Percentiles rank a stretch among this genome's conserved stretches.
Evolutionary conservation across 495 filamentous ascomycete genomes (phyloP).

Genomic region (Opeltia flavorubescens): DNA sequence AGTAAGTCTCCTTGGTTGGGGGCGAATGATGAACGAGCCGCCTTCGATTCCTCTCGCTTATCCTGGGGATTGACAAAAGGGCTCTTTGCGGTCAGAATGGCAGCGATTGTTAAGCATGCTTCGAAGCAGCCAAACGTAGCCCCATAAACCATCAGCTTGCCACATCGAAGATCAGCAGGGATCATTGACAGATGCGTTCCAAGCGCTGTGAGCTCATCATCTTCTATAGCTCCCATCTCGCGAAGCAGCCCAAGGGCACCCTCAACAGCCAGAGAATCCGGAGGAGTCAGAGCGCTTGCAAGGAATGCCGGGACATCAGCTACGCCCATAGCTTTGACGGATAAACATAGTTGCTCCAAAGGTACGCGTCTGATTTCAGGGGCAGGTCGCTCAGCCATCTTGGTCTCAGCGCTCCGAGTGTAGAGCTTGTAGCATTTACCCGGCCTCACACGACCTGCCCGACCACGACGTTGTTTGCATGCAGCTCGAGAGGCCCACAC

Average conservation of each 20-base stretch:
- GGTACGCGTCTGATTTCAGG: slow-evolving; percentile 89
- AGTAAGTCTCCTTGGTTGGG: slow-evolving; percentile 72
- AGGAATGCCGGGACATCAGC: slow-evolving; percentile 67
- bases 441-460: slow-evolving; percentile 81
- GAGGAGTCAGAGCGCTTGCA: slow-evolving; percentile 74
- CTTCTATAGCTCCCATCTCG: slow-evolving; percentile 78
- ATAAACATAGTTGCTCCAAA: slow-evolving; percentile 85
- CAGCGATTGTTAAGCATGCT: slow-evolving; percentile 74
- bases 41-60: slow-evolving; percentile 68
- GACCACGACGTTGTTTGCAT: slow-evolving; percentile 90
- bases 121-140: slow-evolving; percentile 81
- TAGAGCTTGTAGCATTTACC: slow-evolving; percentile 94
- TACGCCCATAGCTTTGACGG: slow-evolving; percentile 88
- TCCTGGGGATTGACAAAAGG: slow-evolving; percentile 75
- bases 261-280: slow-evolving; percentile 69
- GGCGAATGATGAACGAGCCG: slow-evolving; percentile 61
- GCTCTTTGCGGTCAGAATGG: slow-evolving; percentile 69
- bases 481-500: slow-evolving; percentile 91
- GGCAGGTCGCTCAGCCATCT: slow-evolving; percentile 83
- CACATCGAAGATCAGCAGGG: slow-evolving; percentile 82
- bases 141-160: slow-evolving; percentile 91
- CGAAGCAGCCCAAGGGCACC: slow-evolving; percentile 64
- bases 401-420: slow-evolving; percentile 65
- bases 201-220: slow-evolving; percentile 72
- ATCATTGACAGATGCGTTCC: slow-evolving; percentile 88